A percentile compares a stretch with the other conserved stretches of the same genome.
phyloP scores from a whole-genome alignment of 164 flowering plant genomes.

The Brasenia schreberi region DNA sequence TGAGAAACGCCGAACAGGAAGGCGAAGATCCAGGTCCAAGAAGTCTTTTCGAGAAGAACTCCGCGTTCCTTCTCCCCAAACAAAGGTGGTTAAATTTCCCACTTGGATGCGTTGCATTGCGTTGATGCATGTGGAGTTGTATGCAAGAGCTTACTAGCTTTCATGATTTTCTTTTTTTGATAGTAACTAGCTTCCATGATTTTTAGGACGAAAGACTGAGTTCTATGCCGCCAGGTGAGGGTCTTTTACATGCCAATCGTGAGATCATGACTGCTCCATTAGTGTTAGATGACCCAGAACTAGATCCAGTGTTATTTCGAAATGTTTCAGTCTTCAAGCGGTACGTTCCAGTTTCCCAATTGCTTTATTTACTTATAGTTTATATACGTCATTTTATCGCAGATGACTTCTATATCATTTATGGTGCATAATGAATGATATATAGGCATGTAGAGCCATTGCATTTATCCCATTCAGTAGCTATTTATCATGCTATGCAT shows the following conservation, averaged over 20 bases:
- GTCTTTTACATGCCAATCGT: slow-evolving; percentile 49
- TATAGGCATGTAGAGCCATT: not conserved
- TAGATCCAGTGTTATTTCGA: slow-evolving; percentile 51
- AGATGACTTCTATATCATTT: not conserved
- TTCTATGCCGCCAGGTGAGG: slow-evolving; percentile 51
- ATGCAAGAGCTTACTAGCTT: not conserved
- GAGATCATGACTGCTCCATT: slow-evolving; percentile 47
- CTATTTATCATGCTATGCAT: too few species aligned
- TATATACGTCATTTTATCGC: not conserved
- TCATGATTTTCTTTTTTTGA: slow-evolving; percentile 29
- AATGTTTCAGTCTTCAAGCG: slow-evolving; percentile 64
- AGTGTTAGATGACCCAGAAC: slow-evolving; percentile 42
- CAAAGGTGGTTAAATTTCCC: not conserved
- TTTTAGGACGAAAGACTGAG: not conserved
- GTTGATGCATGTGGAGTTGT: not conserved
- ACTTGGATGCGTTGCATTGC: not conserved
- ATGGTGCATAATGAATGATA: not conserved
- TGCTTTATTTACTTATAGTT: not conserved
- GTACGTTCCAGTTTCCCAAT: slow-evolving; percentile 16
- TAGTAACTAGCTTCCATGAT: not conserved
- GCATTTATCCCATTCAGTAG: not conserved
- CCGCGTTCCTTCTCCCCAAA: not conserved
- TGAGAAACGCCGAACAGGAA: not conserved
- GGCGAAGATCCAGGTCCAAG: not conserved
- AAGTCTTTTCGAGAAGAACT: not conserved